These are phyloP conservation scores for Castanopsis chinensis DNA, from an alignment of 306 rosid species.

Conservation along the genomic window DNA sequence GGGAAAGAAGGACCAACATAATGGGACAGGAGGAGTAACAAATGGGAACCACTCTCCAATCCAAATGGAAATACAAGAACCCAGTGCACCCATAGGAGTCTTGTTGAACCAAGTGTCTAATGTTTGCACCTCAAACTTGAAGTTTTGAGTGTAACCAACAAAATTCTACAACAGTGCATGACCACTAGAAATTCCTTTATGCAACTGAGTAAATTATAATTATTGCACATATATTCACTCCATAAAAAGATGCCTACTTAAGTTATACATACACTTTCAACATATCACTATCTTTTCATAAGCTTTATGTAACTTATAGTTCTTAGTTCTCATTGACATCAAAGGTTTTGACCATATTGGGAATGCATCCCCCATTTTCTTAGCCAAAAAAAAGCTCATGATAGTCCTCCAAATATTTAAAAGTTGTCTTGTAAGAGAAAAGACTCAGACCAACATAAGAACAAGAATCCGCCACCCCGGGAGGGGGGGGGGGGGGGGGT, in stretches of 20 bases:
- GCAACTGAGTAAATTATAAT: not conserved
- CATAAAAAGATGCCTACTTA: not conserved
- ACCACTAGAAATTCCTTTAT: not conserved
- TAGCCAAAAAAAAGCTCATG: not conserved
- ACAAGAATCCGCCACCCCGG: too few species aligned
- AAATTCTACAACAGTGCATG: not conserved
- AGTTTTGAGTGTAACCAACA: not conserved
- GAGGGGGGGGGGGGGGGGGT: too few species aligned
- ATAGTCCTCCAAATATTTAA: not conserved
- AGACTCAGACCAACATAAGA: too few species aligned
- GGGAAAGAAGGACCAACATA: not conserved
- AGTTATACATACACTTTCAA: not conserved
- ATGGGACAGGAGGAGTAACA: not conserved
- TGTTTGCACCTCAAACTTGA: not conserved
- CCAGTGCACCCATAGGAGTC: not conserved
- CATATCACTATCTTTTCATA: not conserved
- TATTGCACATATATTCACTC: not conserved
- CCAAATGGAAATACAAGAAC: not conserved
- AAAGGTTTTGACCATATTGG: not conserved
- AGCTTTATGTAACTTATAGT: not conserved
- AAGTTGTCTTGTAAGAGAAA: not conserved
- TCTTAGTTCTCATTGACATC: not conserved
- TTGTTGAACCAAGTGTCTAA: not conserved
- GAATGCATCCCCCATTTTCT: not conserved
- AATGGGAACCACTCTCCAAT: not conserved